Evolutionary conservation across 2,329 filamentous ascomycete genomes (phyloP), one percentile per base, ranked within the genome.

Genomic region (Fusarium foetens): DNA sequence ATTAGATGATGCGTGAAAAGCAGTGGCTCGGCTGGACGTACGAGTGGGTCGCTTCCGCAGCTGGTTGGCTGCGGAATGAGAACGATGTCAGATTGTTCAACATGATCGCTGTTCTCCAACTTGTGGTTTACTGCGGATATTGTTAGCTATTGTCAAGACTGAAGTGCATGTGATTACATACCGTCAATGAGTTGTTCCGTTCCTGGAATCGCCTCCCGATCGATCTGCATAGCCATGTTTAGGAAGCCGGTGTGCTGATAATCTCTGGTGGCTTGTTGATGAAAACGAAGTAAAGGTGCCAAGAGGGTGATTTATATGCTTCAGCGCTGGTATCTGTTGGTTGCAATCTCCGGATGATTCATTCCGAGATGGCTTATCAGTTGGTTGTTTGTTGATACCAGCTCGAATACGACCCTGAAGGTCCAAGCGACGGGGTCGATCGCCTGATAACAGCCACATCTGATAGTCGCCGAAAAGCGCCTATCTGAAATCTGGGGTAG

Each of bases 271-370:
- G 4, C 16, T 14, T 10, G 7, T 6, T 14, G 11, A 23, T 23
- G 9, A 4, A 13, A 35, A 5, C 6, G 5, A 17, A 31, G 3
- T 12, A 3, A 12, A n/a, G 14, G 31, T 11, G 48, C 31, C 17
- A 27, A 21, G 13, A 21, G 12, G 12, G 17, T 11, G 9, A 3
- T 52, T 52, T 27, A 21, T 36, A 36, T 51, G 9, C n/a, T 51
- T 6, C 0, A 1, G n/a, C 6, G 2, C 2, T 8, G 16, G 8
- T 23, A 7, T 14, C 1, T 14, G 11, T 14, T 36, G 17, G 23
- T 3, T 27, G 48, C 31, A 33, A 23, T 21, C 1, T 25, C 49
- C 49, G 23, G 49, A 36, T 1, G 13, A 2, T n/a, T 27, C 17
- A 21, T 27, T 27, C 33, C 33, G 49, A 21, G 0, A 12, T 9